These are phyloP conservation scores for Jatropha podagrica DNA, from an alignment of 441 rosid species.

Conservation along the genomic window DNA sequence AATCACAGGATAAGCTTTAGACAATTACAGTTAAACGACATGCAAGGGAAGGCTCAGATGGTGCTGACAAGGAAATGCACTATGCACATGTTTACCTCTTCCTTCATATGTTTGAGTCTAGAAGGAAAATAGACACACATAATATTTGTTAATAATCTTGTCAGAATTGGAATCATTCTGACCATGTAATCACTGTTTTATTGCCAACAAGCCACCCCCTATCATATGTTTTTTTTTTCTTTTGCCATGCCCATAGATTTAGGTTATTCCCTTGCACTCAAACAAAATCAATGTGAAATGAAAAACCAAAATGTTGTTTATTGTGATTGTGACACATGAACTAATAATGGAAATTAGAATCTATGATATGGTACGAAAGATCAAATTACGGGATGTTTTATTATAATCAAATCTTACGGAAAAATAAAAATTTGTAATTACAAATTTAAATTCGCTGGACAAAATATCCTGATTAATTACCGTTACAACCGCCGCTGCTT, in stretches of 20 bases:
- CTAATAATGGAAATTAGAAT: background rate
- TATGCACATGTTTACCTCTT: background rate
- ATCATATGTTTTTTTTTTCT: no score
- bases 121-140: no score
- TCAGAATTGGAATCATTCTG: background rate
- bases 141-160: background rate
- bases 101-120: background rate
- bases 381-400: background rate
- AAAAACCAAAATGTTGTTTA: background rate
- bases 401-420: background rate
- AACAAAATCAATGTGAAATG: no score
- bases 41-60: background rate
- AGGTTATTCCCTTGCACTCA: no score
- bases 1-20: background rate
- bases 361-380: background rate
- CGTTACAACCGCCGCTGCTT: conserved; percentile 12
- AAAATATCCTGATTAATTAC: conserved; percentile 10
- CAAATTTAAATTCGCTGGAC: background rate
- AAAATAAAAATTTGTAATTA: background rate
- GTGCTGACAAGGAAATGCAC: background rate
- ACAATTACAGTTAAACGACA: no score
- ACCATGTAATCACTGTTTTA: background rate
- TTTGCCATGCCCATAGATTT: no score
- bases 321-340: conserved; percentile 4
- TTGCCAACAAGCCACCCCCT: no score